Base-by-base conservation (phyloP, 805 yeast species). In the Candida palmyrensis region DNA sequence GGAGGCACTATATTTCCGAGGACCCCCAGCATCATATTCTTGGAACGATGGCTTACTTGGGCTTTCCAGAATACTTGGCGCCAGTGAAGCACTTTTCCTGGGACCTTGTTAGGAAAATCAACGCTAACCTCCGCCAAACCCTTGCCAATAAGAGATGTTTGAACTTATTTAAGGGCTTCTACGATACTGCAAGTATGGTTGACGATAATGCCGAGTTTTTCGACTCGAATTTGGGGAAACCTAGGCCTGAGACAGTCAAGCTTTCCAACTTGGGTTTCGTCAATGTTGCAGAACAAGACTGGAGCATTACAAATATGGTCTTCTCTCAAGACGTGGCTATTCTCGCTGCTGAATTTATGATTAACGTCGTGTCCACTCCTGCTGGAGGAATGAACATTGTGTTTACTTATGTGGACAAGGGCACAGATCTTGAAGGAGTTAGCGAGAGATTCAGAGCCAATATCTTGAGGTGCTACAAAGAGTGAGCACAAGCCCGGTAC, bases 261-360 rank as follows among this genome's bases (percentile, higher is more conserved):
- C 32, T 59, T 28, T 63, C 69, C 13, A 64, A 64, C 36, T 45
- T 64, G 37, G 71, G 71, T 1, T 38, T 49, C 6, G 44, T 52
- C 6, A 48, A 47, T 4, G 25, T 14, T 1, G 20, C 18, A 3
- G 33, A 35, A 0, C 33, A 38, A 2, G 36, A 41, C 4, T 58
- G 61, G 65, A 49, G 47, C 0, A 46, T 64, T 12, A 47, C 40
- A 3, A 52, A 62, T 32, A 31, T 62, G 40, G 42, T 57, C 3
- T 64, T 64, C 38, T 51, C 63, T 3, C 71, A 64, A 40, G 63
- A 59, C 30, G 27, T 62, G 29, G 53, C 67, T 1, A 56, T 63
- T 2, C 36, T 40, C 2, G 56, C 64, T 2, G 36, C 58, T 11
- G 68, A 64, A n/a, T 57, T 62, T 35, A 53, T 59, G 48, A 30